Conservation (phyloP, 2,329 filamentous ascomycete species). For the Cercospora nicotianae region DNA sequence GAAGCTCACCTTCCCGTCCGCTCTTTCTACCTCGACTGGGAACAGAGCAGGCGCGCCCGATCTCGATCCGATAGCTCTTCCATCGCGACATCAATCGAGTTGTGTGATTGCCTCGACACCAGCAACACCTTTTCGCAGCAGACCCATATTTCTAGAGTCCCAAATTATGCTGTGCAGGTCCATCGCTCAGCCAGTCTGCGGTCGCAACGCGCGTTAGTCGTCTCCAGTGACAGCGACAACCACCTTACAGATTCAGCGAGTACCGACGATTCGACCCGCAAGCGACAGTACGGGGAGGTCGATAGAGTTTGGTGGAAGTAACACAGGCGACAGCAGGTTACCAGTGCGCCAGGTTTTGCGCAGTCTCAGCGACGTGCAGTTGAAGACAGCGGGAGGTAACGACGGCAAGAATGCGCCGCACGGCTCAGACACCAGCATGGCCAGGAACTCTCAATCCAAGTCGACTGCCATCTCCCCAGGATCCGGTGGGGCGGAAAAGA, state of each 20-base stretch:
- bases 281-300: neutral
- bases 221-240: neutral
- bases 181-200: neutral
- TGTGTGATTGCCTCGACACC: neutral
- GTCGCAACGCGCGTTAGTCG: neutral
- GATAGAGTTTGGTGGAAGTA: neutral
- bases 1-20: neutral
- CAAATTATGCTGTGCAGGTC: neutral
- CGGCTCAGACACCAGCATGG: constrained; percentile 6
- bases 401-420: neutral
- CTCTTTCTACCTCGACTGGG: neutral
- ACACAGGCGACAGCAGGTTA: neutral
- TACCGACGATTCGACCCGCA: neutral
- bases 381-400: neutral
- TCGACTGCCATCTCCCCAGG: neutral
- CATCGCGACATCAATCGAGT: neutral
- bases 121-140: neutral
- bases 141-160: neutral
- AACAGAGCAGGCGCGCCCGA: neutral
- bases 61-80: neutral
- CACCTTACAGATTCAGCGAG: neutral
- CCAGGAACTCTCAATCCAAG: neutral
- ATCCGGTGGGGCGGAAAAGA: constrained; percentile 2
- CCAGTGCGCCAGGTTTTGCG: neutral
- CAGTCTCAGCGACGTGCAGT: neutral